Percentiles rank a stretch among this genome's conserved stretches.
Evolutionary conservation across 1,284 basidiomycete genomes (phyloP).

Genomic region (Agaricales sp.): DNA sequence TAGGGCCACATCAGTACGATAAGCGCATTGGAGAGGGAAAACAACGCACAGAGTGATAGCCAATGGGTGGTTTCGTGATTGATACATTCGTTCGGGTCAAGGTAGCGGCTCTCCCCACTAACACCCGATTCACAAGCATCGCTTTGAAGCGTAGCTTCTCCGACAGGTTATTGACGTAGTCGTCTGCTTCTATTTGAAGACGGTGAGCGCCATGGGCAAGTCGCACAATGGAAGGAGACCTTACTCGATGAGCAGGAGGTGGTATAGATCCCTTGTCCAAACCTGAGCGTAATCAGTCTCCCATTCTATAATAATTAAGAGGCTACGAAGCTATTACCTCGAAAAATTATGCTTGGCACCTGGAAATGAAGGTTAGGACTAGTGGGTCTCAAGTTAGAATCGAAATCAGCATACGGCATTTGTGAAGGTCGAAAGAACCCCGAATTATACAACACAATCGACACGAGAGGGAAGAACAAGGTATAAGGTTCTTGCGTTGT

Average conservation of each 20-base stretch:
- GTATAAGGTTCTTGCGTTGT: constrained; percentile 25
- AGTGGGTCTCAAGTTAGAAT: neutral
- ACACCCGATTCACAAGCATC: constrained; percentile 46
- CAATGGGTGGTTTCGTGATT: constrained; percentile 36
- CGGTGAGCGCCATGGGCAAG: constrained; percentile 7
- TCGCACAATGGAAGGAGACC: constrained; percentile 10
- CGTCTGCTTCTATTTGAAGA: constrained; percentile 41
- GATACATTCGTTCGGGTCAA: constrained; percentile 33
- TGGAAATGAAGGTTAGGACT: constrained; percentile 13
- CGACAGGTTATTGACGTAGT: constrained; percentile 35
- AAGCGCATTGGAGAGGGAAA: neutral
- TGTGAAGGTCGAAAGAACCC: constrained; percentile 41
- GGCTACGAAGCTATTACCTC: constrained; percentile 19
- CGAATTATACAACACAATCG: constrained; percentile 42
- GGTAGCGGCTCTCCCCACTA: constrained; percentile 43
- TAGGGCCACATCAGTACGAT: constrained; percentile 2
- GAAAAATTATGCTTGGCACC: constrained; percentile 45
- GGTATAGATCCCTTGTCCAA: constrained; percentile 53
- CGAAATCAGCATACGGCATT: constrained; percentile 32
- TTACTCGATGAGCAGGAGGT: constrained; percentile 51
- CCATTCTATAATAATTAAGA: too few species aligned
- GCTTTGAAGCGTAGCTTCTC: constrained; percentile 29
- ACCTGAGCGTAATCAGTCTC: constrained; percentile 23
- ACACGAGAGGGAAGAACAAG: constrained; percentile 38
- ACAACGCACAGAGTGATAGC: constrained; percentile 44